A percentile compares a stretch with the other conserved stretches of the same genome.
phyloP scores from a whole-genome alignment of 306 rosid species.

The Cicer yamashitae region DNA sequence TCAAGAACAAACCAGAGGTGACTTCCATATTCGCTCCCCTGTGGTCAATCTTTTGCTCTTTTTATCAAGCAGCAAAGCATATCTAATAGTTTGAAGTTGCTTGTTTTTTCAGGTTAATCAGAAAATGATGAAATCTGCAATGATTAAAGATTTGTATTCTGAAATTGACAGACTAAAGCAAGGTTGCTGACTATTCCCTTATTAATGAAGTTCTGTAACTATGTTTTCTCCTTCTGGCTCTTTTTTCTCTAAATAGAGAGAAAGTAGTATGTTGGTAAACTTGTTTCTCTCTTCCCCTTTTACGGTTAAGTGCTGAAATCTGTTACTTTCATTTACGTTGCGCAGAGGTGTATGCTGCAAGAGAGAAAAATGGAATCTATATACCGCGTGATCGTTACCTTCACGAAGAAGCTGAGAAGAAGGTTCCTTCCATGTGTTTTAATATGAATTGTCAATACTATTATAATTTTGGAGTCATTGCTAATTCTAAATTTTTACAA shows the following conservation, averaged over 20 bases:
- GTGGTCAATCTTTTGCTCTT: constrained; percentile 31
- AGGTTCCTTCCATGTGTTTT: constrained; percentile 56
- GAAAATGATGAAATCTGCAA: constrained; percentile 99
- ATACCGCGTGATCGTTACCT: constrained; percentile 99
- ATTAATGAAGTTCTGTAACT: constrained; percentile 38
- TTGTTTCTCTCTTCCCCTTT: constrained; percentile 4
- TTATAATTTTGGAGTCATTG: constrained; percentile 29
- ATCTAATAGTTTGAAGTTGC: constrained; percentile 42
- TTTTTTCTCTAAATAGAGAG: neutral
- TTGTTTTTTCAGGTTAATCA: constrained; percentile 79
- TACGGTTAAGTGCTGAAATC: constrained; percentile 30
- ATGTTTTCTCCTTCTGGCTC: constrained; percentile 6
- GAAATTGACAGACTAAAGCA: constrained; percentile 97
- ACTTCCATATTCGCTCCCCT: constrained; percentile 41
- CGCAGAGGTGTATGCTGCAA: constrained; percentile 95
- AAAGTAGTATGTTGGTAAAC: neutral
- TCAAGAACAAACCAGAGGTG: constrained; percentile 99
- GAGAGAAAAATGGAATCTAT: constrained; percentile 99
- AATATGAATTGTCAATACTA: constrained; percentile 11
- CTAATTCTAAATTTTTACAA: constrained; percentile 34
- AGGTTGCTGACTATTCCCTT: constrained; percentile 59
- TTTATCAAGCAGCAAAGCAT: constrained; percentile 17
- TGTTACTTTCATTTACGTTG: constrained; percentile 27
- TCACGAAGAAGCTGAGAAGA: constrained; percentile 94
- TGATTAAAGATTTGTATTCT: constrained; percentile 95